A percentile compares a stretch with the other conserved stretches of the same genome.
phyloP scores from a whole-genome alignment of 2,329 filamentous ascomycete species.

The Cladosporium sp. region DNA sequence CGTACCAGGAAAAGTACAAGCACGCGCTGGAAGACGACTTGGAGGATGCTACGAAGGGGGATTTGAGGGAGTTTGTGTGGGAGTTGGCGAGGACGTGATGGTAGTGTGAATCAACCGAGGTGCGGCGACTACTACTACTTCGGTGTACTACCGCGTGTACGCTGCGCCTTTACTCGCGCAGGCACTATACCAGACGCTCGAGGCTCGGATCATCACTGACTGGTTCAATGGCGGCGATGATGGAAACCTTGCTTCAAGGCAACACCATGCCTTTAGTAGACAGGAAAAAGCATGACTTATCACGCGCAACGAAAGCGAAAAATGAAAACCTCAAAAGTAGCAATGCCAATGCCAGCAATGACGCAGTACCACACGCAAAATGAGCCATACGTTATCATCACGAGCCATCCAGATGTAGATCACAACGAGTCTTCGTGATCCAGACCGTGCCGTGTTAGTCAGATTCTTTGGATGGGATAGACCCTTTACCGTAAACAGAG shows the following conservation, averaged over 20 bases:
- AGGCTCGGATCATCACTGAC: background rate
- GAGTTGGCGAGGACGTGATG: slow-evolving; percentile 28
- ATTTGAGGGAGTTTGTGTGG: slow-evolving; percentile 52
- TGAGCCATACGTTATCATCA: background rate
- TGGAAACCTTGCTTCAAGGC: background rate
- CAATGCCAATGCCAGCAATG: background rate
- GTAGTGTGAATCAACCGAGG: background rate
- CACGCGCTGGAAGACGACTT: slow-evolving; percentile 76
- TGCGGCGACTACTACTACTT: background rate
- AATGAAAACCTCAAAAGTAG: background rate
- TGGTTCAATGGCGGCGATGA: background rate
- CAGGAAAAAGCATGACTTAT: background rate
- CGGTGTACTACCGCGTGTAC: background rate
- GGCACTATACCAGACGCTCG: background rate
- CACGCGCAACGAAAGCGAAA: background rate
- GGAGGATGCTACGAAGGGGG: slow-evolving; percentile 71
- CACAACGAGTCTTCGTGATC: background rate
- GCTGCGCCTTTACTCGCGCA: background rate
- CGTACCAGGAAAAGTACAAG: slow-evolving; percentile 78
- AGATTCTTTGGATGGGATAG: background rate
- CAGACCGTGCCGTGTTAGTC: background rate
- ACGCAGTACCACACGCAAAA: background rate
- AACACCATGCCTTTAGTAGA: background rate
- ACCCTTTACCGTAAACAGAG: background rate
- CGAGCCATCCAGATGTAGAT: background rate